Percentiles rank a stretch among this genome's conserved stretches.
These are phyloP conservation scores for Lodderomyces theae DNA, from an alignment of 1,139 yeast species.

Conservation along the genomic window DNA sequence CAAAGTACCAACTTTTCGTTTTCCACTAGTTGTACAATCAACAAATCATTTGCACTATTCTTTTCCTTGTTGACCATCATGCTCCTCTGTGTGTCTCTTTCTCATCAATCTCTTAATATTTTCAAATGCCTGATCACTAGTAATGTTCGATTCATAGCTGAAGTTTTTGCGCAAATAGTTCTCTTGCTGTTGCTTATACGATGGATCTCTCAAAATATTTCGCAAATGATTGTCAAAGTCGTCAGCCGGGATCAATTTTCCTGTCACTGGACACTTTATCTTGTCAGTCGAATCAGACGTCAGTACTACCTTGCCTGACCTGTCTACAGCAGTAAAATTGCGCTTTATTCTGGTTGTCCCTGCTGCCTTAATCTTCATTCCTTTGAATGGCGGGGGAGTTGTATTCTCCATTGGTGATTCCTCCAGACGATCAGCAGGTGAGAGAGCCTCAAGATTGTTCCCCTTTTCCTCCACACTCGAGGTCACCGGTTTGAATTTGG, in stretches of 20 bases:
- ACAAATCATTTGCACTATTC: too few relatives aligned
- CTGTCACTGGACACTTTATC: conserved; percentile 73
- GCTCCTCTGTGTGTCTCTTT: conserved; percentile 19
- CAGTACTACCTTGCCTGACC: not conserved
- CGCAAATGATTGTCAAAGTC: conserved; percentile 73
- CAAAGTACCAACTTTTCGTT: too few relatives aligned
- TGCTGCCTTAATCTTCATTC: conserved; percentile 65
- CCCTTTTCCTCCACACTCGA: conserved; percentile 16
- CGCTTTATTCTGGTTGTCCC: conserved; percentile 60
- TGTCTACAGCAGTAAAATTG: conserved; percentile 6
- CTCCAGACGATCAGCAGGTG: conserved; percentile 5
- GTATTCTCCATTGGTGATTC: conserved; percentile 20
- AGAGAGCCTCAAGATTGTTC: conserved; percentile 22
- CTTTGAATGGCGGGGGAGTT: conserved; percentile 26
- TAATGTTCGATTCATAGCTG: conserved; percentile 56
- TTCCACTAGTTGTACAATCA: too few relatives aligned
- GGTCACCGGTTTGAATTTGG: conserved; percentile 8
- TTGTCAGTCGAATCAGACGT: conserved; percentile 23
- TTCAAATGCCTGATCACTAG: conserved; percentile 67
- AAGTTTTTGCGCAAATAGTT: conserved; percentile 63
- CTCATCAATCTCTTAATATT: conserved; percentile 66
- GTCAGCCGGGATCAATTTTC: conserved; percentile 64
- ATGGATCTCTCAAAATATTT: conserved; percentile 74
- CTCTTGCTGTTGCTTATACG: conserved; percentile 68
- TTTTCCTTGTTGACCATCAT: not conserved